Base-by-base conservation (phyloP, 345 rosid genomes). In the Eucalyptus camaldulensis region DNA sequence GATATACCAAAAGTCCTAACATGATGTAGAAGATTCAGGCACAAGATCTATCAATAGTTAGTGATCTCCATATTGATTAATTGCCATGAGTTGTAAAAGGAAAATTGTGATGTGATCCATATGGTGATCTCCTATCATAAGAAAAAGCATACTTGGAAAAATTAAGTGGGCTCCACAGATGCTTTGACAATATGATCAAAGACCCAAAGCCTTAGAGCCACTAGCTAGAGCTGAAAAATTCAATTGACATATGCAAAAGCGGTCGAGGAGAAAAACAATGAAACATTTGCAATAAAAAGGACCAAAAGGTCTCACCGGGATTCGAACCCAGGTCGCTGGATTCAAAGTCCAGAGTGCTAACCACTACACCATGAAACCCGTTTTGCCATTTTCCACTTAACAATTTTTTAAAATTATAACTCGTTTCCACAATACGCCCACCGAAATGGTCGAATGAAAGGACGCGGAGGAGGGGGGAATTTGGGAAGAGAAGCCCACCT, bases 291-390 rank as follows among this genome's bases (percentile, higher is more conserved):
- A 40, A 37, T 6, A 21, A 76, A 40, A 40, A 7, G 27, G 0
- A 25, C 2, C 3, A 56, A 24, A 56, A 94, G 98, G 95, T 94
- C 96, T 96, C 93, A 95, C 96, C 96, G 97, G 96, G 95, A 95
- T 94, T 97, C 96, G 96, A 96, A 95, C 97, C 96, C 99, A 93
- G 97, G 97, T 95, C 96, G 95, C 99, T 95, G 96, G 99, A 96
- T 98, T 96, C 99, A 95, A 96, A 95, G 97, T 97, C 97, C 98
- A 95, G 95, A 97, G 98, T 33, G 85, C 85, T 76, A 40, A 76
- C 47, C 85, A 76, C 83, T 37, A 72, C 83, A 72, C 83, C 45
- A 72, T 72, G 45, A 14, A 72, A 19, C 47, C 47, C 7, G 8
- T 5, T 21, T 76, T 3, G 45, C 1, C 14, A 1, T 2, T 6